Evolutionary conservation across 495 filamentous ascomycete species (phyloP).

Genomic region (Podospora pseudocomata): DNA sequence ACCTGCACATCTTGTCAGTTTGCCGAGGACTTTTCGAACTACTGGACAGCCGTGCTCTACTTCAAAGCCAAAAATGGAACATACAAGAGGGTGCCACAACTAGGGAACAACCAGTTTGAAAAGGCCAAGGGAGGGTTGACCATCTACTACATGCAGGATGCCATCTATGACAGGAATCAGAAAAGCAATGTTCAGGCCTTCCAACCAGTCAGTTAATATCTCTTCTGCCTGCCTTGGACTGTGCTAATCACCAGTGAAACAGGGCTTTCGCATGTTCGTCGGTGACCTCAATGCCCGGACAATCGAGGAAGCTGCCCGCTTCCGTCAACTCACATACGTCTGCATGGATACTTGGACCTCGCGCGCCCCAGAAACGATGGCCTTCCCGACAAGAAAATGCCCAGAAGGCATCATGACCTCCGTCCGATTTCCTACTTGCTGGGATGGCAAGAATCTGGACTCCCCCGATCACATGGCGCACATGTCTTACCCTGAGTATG

Average conservation of each 20-base stretch:
- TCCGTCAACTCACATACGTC: conserved; percentile 37
- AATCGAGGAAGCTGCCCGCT: conserved; percentile 34
- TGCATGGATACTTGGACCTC: conserved; percentile 37
- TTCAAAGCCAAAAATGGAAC: conserved; percentile 47
- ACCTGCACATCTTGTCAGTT: conserved; percentile 31
- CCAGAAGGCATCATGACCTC: conserved; percentile 46
- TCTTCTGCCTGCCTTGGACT: background rate
- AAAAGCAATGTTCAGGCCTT: conserved; percentile 39
- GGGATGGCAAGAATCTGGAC: conserved; percentile 57
- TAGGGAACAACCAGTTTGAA: conserved; percentile 39
- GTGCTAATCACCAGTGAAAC: background rate
- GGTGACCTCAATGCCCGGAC: conserved; percentile 40
- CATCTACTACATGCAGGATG: conserved; percentile 45
- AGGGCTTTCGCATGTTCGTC: conserved; percentile 51
- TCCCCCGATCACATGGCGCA: conserved; percentile 53
- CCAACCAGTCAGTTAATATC: conserved; percentile 22
- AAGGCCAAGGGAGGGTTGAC: conserved; percentile 41
- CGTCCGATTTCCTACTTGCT: conserved; percentile 51
- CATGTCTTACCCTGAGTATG: conserved; percentile 40
- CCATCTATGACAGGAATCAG: conserved; percentile 32
- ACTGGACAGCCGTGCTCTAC: conserved; percentile 47
- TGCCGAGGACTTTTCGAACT: conserved; percentile 30
- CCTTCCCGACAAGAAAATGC: conserved; percentile 45
- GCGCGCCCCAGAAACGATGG: conserved; percentile 34
- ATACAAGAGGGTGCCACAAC: conserved; percentile 41